Evolutionary conservation across 306 rosid species (phyloP).

Genomic region (Inga laurina): DNA sequence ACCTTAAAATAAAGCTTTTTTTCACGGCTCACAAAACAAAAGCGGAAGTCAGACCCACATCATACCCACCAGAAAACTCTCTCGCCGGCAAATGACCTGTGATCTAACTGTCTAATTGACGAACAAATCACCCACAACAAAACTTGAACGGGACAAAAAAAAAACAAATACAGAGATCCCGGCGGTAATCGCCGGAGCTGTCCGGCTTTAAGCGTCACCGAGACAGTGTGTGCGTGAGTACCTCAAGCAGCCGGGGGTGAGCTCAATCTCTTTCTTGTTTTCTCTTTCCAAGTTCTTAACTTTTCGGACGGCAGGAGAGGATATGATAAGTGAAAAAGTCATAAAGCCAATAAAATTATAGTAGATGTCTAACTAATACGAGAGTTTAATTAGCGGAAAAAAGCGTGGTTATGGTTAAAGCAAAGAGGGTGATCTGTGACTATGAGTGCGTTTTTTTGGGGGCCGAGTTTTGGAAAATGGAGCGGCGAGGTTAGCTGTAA

Average conservation of each 20-base stretch:
- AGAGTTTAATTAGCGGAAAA: conserved; percentile 16
- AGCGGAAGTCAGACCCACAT: neutral
- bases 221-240: conserved; percentile 17
- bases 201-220: neutral
- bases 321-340: conserved; percentile 36
- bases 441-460: neutral
- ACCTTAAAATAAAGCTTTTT: conserved; percentile 30
- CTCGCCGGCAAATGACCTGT: conserved; percentile 26
- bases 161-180: conserved; percentile 19
- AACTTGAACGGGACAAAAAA: neutral
- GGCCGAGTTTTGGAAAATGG: conserved; percentile 21
- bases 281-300: conserved; percentile 22
- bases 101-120: conserved; percentile 39
- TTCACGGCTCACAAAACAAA: conserved; percentile 27
- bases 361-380: neutral
- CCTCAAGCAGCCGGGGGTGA: neutral
- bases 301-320: conserved; percentile 39
- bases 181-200: neutral
- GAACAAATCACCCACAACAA: neutral
- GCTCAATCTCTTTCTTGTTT: conserved; percentile 24
- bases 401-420: neutral
- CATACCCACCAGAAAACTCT: conserved; percentile 7
- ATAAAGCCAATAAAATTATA: conserved; percentile 28
- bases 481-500: conserved; percentile 8
- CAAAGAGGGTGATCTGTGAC: neutral